phyloP scores from a whole-genome alignment of 2,329 filamentous ascomycete species.

The Fusarium oxysporum region DNA sequence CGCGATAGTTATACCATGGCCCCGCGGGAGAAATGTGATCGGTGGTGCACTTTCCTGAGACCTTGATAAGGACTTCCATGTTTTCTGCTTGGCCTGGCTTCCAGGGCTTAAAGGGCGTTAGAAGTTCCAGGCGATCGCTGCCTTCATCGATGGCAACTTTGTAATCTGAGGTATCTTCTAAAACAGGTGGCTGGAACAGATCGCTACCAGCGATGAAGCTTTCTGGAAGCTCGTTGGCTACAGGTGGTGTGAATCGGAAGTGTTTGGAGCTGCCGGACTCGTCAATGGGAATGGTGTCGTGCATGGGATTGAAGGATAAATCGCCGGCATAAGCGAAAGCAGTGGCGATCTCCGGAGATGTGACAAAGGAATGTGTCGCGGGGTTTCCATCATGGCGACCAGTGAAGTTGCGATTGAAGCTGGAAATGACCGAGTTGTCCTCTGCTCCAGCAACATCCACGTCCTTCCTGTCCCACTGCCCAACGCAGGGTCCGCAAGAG shows the following conservation, averaged over 20 bases:
- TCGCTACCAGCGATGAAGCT: background rate
- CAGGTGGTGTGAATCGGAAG: background rate
- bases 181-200: background rate
- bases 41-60: constrained; percentile 95
- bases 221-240: background rate
- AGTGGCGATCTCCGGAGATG: constrained; percentile 94
- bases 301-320: constrained; percentile 96
- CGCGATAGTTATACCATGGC: constrained; percentile 98
- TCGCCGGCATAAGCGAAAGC: constrained; percentile 92
- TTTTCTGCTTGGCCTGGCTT: constrained; percentile 68
- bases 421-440: constrained; percentile 90
- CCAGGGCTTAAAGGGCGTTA: constrained; percentile 46
- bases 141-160: constrained; percentile 34
- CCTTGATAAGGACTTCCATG: constrained; percentile 82
- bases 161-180: background rate
- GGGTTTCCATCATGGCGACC: constrained; percentile 53
- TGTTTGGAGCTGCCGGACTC: constrained; percentile 55
- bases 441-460: constrained; percentile 64
- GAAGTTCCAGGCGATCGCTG: constrained; percentile 48
- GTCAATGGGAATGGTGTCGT: constrained; percentile 73
- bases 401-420: constrained; percentile 66
- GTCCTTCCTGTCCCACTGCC: constrained; percentile 94
- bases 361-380: constrained; percentile 68
- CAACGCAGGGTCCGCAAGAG: constrained; percentile 62
- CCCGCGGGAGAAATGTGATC: constrained; percentile 98